Conservation (phyloP, 1,139 yeast species). For the Blastobotrys capitulatus region DNA sequence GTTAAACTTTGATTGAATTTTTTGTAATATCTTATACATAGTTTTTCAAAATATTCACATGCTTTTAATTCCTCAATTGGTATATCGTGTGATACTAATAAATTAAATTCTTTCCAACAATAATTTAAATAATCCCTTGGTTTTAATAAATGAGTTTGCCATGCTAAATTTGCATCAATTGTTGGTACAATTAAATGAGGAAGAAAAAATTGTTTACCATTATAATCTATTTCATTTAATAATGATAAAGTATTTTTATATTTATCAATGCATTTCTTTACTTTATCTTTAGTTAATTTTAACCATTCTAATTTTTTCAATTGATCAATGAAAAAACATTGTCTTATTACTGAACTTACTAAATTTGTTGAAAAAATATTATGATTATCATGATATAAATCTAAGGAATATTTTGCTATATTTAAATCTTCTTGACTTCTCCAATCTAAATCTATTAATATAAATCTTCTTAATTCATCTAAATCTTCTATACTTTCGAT, state of each 20-base stretch:
- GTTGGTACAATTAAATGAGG: conserved; percentile 34
- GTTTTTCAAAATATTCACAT: conserved; percentile 24
- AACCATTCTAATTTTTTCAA: conserved; percentile 34
- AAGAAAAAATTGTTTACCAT: conserved; percentile 16
- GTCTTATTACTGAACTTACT: conserved; percentile 36
- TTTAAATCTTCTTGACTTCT: not conserved
- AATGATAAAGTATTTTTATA: conserved; percentile 32
- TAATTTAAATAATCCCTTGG: conserved; percentile 29
- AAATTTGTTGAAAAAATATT: conserved; percentile 27
- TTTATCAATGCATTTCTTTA: conserved; percentile 27
- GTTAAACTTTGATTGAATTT: conserved; percentile 27
- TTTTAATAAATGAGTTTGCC: conserved; percentile 40
- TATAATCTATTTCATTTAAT: conserved; percentile 16
- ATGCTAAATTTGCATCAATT: conserved; percentile 38
- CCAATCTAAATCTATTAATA: not conserved
- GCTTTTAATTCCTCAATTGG: conserved; percentile 28
- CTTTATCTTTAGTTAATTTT: conserved; percentile 21
- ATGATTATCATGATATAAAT: conserved; percentile 1
- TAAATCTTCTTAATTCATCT: not conserved
- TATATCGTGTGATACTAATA: conserved; percentile 33
- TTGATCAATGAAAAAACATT: conserved; percentile 34
- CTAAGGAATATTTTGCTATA: not conserved
- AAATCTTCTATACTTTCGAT: not conserved
- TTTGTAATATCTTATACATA: conserved; percentile 25
- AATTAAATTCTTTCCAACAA: conserved; percentile 20